Evolutionary conservation across 2,329 filamentous ascomycete genomes (phyloP).

Genomic region (Coniosporium tulheliwenetii): DNA sequence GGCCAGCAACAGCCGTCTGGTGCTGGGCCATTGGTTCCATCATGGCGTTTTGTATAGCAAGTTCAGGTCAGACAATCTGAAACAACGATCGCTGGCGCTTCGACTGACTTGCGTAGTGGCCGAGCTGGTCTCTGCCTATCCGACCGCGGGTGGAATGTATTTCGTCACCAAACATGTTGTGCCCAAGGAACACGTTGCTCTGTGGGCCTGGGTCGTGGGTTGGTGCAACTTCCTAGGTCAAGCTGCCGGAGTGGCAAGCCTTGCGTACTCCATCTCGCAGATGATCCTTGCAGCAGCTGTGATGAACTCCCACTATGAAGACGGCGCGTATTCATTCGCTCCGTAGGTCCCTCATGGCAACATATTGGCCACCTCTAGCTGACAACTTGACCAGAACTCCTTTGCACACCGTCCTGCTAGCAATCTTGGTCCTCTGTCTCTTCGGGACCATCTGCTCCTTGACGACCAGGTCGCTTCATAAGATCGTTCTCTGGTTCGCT

Average conservation of each 20-base stretch:
- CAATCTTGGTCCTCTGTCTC: slow-evolving; percentile 37
- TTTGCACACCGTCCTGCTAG: slow-evolving; percentile 41
- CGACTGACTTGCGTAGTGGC: slow-evolving; percentile 28
- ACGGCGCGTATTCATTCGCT: slow-evolving; percentile 35
- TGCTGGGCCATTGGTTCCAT: slow-evolving; percentile 48
- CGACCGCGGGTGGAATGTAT: slow-evolving; percentile 53
- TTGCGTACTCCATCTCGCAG: slow-evolving; percentile 47
- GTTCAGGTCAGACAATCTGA: slow-evolving; percentile 27
- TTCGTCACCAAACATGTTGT: slow-evolving; percentile 53
- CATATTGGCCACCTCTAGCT: slow-evolving; percentile 1
- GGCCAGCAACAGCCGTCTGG: slow-evolving; percentile 49
- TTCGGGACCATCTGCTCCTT: slow-evolving; percentile 48
- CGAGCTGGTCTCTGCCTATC: slow-evolving; percentile 50
- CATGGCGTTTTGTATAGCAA: slow-evolving; percentile 49
- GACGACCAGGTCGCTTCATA: slow-evolving; percentile 42
- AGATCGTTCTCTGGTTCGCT: slow-evolving; percentile 48
- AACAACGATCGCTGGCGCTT: not conserved
- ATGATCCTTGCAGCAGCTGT: slow-evolving; percentile 46
- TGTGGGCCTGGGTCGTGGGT: slow-evolving; percentile 51
- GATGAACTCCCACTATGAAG: slow-evolving; percentile 41
- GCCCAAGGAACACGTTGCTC: slow-evolving; percentile 41
- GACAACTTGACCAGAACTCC: slow-evolving; percentile 30
- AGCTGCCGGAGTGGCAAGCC: slow-evolving; percentile 45
- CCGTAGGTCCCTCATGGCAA: slow-evolving; percentile 30
- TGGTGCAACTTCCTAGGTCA: slow-evolving; percentile 53